Evolutionary conservation across 495 filamentous ascomycete genomes (phyloP), one percentile per base, ranked within the genome.

Genomic region (Aspergillus indologenus): DNA sequence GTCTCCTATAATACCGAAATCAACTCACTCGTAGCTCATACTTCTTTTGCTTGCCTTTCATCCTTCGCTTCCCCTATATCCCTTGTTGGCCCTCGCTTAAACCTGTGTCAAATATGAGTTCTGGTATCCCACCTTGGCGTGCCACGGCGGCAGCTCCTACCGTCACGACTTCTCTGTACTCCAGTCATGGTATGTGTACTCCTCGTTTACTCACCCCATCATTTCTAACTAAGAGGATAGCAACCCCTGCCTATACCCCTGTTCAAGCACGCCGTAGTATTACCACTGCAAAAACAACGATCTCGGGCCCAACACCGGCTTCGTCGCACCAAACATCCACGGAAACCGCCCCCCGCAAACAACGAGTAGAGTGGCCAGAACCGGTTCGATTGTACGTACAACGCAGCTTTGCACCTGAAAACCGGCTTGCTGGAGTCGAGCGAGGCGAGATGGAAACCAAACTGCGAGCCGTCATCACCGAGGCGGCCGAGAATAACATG

Each of bases 311-410:
- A 59, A 53, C 68, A 18, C 54, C 73, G 45, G 69, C 72, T 34
- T 68, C 68, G 58, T 44, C 63, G 43, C 22, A 61, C 49, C 47
- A 50, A 40, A 20, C 64, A 49, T 7, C 60, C 18, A 40, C 71
- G 17, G 59, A 68, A 21, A 45, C 73, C 48, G 53, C 68, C 22
- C 22, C 62, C 21, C 73, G 73, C 59, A 64, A 78, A 60, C 34
- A 40, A 40, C 71, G 72, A 71, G 83, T 88, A 65, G 82, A 87
- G 64, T 96, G 88, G 84, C 85, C 90, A 9, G 76, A 84, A 21
- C 80, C 83, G 5, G 89, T 97, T 45, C 89, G 91, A 48, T 69
- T 77, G 50, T 97, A 96, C 65, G 92, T 96, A 15, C 87, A 90
- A 65, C 85, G 92, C 53, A 86, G 89, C 19, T 96, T 97, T 71